Percentiles rank a stretch among this genome's conserved stretches.
These are phyloP conservation scores for Cucurbita pepo DNA, from an alignment of 306 rosid genomes.

Conservation along the genomic window DNA sequence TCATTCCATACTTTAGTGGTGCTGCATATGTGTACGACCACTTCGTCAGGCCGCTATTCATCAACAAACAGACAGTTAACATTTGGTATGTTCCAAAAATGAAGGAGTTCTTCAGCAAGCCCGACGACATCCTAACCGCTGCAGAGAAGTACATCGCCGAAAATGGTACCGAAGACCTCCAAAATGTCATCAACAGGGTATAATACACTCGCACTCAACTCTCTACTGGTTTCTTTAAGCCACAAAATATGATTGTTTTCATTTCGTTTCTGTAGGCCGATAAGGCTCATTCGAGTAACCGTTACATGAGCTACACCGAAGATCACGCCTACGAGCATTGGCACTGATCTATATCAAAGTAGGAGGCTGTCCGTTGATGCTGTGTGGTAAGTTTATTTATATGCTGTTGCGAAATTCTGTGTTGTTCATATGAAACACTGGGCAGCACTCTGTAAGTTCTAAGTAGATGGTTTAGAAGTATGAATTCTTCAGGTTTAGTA, in stretches of 20 bases:
- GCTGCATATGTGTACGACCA: slow-evolving; percentile 91
- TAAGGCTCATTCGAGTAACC: slow-evolving; percentile 29
- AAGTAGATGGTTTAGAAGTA: not conserved
- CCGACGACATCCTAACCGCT: slow-evolving; percentile 65
- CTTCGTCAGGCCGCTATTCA: slow-evolving; percentile 62
- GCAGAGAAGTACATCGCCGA: slow-evolving; percentile 80
- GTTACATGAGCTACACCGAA: slow-evolving; percentile 19
- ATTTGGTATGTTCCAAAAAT: slow-evolving; percentile 82
- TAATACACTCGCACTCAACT: slow-evolving; percentile 2
- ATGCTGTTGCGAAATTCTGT: not conserved
- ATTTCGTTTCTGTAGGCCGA: slow-evolving; percentile 49
- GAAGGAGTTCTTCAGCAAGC: slow-evolving; percentile 41
- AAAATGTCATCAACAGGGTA: slow-evolving; percentile 67
- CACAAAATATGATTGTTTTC: not conserved
- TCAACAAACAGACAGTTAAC: slow-evolving; percentile 60
- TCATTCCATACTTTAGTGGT: slow-evolving; percentile 78
- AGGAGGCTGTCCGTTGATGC: not conserved
- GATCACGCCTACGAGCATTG: slow-evolving; percentile 5
- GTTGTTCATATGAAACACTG: not conserved
- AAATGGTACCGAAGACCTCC: slow-evolving; percentile 56
- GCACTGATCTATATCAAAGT: not conserved
- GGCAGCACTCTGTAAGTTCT: not conserved
- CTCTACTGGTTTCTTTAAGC: no score
- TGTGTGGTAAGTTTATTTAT: not conserved
- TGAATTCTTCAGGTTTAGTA: not conserved